Conservation (phyloP, 148 eudicot species). For the Fagopyrum tataricum region DNA sequence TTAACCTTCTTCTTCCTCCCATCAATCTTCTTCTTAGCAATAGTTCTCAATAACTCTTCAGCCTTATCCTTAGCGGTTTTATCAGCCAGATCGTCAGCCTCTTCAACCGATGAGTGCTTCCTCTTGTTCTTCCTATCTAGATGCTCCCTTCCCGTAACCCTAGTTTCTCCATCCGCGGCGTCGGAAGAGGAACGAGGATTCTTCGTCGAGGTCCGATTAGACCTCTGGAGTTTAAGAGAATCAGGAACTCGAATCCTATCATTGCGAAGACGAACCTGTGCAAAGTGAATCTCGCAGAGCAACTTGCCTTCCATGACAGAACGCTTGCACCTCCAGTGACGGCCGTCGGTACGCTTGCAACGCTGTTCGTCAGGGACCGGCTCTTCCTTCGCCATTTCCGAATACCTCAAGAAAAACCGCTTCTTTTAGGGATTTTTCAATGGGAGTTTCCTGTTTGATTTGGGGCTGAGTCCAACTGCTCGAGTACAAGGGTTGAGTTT, state of each 20-base stretch:
- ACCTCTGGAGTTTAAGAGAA: slow-evolving; percentile 42
- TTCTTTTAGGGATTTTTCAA: not conserved
- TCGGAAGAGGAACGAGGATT: not conserved
- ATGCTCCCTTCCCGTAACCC: slow-evolving; percentile 16
- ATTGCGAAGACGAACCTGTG: slow-evolving; percentile 63
- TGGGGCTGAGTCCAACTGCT: too few relatives aligned
- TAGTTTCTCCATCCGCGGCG: slow-evolving; percentile 2
- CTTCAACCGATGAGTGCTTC: slow-evolving; percentile 9
- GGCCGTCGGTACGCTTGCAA: slow-evolving; percentile 80
- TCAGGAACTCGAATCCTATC: slow-evolving; percentile 59
- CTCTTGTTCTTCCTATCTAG: slow-evolving; percentile 21
- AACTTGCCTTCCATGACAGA: slow-evolving; percentile 46
- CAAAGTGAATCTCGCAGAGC: slow-evolving; percentile 67
- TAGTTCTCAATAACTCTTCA: slow-evolving; percentile 67
- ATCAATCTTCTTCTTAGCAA: slow-evolving; percentile 62
- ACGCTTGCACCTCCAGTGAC: slow-evolving; percentile 83
- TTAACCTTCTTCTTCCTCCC: slow-evolving; percentile 45
- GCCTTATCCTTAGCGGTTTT: slow-evolving; percentile 41
- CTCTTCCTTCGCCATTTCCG: not conserved
- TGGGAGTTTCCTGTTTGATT: not conserved
- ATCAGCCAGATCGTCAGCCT: not conserved
- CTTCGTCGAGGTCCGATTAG: slow-evolving; percentile 20
- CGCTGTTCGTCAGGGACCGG: slow-evolving; percentile 37
- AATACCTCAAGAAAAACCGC: not conserved
- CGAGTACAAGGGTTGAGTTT: too few relatives aligned